Conservation (phyloP, 371 early-diverging fungal genomes). For the Basidiobolus meristosporus region DNA sequence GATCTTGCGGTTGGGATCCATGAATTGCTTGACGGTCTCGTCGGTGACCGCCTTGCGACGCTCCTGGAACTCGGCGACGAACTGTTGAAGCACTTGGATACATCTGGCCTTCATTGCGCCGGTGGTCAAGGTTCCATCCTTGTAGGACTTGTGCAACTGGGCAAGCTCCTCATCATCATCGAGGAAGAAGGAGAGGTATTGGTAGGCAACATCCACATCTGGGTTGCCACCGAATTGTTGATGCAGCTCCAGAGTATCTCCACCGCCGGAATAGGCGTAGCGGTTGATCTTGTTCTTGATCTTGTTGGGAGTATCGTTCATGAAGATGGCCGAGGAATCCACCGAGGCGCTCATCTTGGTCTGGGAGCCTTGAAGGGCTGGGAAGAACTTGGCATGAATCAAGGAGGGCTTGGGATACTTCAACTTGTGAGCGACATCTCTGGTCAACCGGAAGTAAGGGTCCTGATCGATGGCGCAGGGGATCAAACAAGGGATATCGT, state of each 20-base stretch:
- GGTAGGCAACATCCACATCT: slow-evolving; percentile 95
- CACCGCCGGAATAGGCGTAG: slow-evolving; percentile 95
- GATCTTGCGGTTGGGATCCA: slow-evolving; percentile 21
- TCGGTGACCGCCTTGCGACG: slow-evolving; percentile 43
- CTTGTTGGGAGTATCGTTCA: slow-evolving; percentile 82
- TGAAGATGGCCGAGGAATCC: slow-evolving; percentile 83
- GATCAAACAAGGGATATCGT: slow-evolving; percentile 90
- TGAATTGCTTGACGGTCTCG: slow-evolving; percentile 36
- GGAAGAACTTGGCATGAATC: slow-evolving; percentile 94
- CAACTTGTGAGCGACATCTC: slow-evolving; percentile 89
- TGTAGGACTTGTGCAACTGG: slow-evolving; percentile 57
- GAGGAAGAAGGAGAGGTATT: slow-evolving; percentile 93
- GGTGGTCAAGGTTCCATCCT: slow-evolving; percentile 75
- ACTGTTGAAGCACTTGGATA: slow-evolving; percentile 67
- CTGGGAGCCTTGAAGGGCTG: slow-evolving; percentile 81
- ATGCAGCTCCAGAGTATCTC: slow-evolving; percentile 86
- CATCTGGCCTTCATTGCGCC: slow-evolving; percentile 90
- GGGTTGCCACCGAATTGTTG: slow-evolving; percentile 80
- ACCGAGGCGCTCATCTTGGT: slow-evolving; percentile 98
- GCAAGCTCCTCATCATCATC: slow-evolving; percentile 89
- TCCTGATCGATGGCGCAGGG: slow-evolving; percentile 99
- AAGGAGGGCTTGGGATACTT: slow-evolving; percentile 94
- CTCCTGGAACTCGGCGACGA: slow-evolving; percentile 79
- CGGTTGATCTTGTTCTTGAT: slow-evolving; percentile 98
- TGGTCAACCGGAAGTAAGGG: slow-evolving; percentile 98